These are phyloP conservation scores for Paratinospora sagittata DNA, from an alignment of 164 flowering plant genomes.

Conservation along the genomic window DNA sequence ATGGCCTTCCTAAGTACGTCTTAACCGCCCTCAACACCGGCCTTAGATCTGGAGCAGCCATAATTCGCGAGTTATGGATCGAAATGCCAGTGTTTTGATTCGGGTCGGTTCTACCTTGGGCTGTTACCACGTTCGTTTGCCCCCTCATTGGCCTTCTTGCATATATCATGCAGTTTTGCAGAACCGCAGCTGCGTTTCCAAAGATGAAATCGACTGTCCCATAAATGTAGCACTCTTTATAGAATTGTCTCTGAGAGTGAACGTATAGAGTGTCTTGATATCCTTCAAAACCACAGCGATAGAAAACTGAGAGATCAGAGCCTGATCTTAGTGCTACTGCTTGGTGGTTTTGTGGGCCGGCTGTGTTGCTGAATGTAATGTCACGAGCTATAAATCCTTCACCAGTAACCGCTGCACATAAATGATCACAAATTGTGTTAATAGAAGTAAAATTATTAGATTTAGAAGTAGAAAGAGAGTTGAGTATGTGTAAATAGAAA, in stretches of 20 bases:
- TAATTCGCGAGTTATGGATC: constrained; percentile 6
- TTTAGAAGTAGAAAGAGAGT: no score
- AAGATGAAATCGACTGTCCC: constrained; percentile 13
- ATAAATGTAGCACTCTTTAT: constrained; percentile 9
- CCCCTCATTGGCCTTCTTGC: constrained; percentile 4
- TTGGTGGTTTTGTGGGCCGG: constrained; percentile 12
- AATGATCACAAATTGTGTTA: no score
- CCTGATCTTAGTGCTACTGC: constrained; percentile 14
- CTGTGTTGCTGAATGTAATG: constrained; percentile 15
- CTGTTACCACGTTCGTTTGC: constrained; percentile 3
- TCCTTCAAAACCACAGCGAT: constrained; percentile 10
- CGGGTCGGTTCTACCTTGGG: constrained; percentile 13
- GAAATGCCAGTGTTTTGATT: constrained; percentile 13
- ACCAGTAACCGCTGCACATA: constrained; percentile 9
- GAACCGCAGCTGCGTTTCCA: constrained; percentile 10
- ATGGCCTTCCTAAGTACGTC: constrained; percentile 12
- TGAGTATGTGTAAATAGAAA: no score
- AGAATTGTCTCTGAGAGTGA: constrained; percentile 13
- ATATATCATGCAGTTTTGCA: constrained; percentile 11
- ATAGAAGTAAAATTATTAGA: no score
- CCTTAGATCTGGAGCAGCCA: constrained; percentile 5
- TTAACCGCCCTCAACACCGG: background rate
- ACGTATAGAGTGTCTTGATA: constrained; percentile 14
- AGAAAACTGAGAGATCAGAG: constrained; percentile 10
- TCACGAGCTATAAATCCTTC: constrained; percentile 10